Evolutionary conservation across 495 filamentous ascomycete genomes (phyloP), one percentile per base, ranked within the genome.

Genomic region (Aspergillus saccharolyticus): DNA sequence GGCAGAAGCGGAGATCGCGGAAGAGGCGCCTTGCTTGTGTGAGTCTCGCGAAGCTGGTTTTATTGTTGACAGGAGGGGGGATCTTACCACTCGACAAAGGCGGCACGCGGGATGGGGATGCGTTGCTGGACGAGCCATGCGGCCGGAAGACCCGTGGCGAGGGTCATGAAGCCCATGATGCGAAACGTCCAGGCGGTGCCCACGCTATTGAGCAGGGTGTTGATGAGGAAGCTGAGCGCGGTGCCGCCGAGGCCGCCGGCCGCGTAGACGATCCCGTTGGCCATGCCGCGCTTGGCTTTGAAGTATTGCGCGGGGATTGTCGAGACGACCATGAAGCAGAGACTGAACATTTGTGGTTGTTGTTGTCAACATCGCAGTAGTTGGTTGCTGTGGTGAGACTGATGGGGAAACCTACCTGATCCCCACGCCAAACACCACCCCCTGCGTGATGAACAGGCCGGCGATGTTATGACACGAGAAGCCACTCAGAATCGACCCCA

Each of bases 61-160:
- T n/a, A n/a, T n/a, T n/a, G n/a, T n/a, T n/a, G 52, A 25, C n/a
- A 17, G n/a, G 8, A 15, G 5, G 22, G 18, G 17, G 19, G 57
- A 17, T 21, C 59, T 17, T 63, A 74, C 75, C 78, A 80, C 59
- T 86, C 83, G 2, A 85, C 63, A 54, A 82, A 76, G 0, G 71
- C 69, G 1, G 68, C 58, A 10, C 59, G 70, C 4, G 65, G 73
- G n/a, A 80, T 69, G 0, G 76, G 73, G 4, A 67, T 66, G 4
- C 82, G 74, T 58, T 84, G 80, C 63, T 80, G 81, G 59, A 85
- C 74, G 5, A 85, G 55, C 54, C 69, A 83, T 0, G 83, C 83
- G 0, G 82, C 83, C 10, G 83, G 82, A 0, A 85, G 47, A 0
- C 81, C 82, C n/a, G 74, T 79, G 9, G 52, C 69, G 44, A 76